phyloP scores from a whole-genome alignment of 1,139 yeast genomes.

The Pichia sp. region DNA sequence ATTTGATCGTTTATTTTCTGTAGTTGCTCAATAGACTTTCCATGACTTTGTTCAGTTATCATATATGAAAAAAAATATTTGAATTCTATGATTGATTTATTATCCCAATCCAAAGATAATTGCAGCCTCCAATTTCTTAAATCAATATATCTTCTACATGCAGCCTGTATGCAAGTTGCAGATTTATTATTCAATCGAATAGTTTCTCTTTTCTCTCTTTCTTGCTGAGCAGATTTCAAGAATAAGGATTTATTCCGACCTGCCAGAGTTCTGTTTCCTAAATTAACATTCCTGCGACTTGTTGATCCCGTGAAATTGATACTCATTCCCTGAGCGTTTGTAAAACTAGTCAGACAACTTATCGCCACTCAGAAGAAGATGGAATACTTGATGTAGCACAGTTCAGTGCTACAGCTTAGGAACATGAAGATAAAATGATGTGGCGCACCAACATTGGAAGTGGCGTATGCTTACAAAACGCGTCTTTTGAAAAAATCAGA shows the following conservation, averaged over 20 bases:
- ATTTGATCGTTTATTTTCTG: too few relatives aligned
- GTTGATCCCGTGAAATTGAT: slow-evolving; percentile 63
- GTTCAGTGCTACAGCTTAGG: too few relatives aligned
- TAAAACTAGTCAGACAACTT: too few relatives aligned
- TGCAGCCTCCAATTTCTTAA: slow-evolving; percentile 10
- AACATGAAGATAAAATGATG: too few relatives aligned
- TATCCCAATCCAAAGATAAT: slow-evolving; percentile 20
- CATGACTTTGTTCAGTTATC: slow-evolving; percentile 9
- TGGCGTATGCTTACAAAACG: too few relatives aligned
- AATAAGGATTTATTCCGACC: slow-evolving; percentile 35
- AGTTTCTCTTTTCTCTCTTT: slow-evolving; percentile 60
- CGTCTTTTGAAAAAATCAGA: too few relatives aligned
- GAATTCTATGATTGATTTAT: slow-evolving; percentile 17
- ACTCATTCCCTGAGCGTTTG: slow-evolving; percentile 17
- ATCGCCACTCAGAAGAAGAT: too few relatives aligned
- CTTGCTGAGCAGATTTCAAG: slow-evolving; percentile 56
- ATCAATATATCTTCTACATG: slow-evolving; percentile 35
- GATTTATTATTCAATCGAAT: slow-evolving; percentile 45
- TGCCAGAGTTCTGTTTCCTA: slow-evolving; percentile 50
- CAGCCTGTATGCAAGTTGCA: slow-evolving; percentile 44
- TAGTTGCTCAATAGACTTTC: slow-evolving; percentile 9
- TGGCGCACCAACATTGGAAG: too few relatives aligned
- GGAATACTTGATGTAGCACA: too few relatives aligned
- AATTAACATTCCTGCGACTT: slow-evolving; percentile 60
- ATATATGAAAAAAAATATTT: slow-evolving; percentile 22